Percentiles rank a stretch among this genome's conserved stretches.
These are phyloP conservation scores for Haplosporangium sp. DNA, from an alignment of 371 early-diverging fungal genomes.

Conservation along the genomic window DNA sequence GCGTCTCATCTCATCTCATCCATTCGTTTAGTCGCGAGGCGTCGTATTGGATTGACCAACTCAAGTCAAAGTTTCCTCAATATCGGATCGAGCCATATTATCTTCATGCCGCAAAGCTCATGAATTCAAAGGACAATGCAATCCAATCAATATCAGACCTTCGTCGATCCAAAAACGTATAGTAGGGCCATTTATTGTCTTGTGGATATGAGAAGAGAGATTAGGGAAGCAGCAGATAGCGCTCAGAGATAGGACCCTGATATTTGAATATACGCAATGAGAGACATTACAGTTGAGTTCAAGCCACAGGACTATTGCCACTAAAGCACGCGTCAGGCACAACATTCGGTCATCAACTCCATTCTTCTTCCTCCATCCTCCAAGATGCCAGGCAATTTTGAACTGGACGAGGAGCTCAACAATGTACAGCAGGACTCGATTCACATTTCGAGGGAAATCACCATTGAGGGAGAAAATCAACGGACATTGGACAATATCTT, in stretches of 20 bases:
- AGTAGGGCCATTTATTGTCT: background rate
- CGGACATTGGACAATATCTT: constrained; percentile 63
- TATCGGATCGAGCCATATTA: constrained; percentile 12
- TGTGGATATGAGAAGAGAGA: background rate
- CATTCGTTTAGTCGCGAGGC: constrained; percentile 29
- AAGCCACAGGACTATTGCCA: too few relatives aligned
- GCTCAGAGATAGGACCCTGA: constrained; percentile 44
- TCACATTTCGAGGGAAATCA: constrained; percentile 67
- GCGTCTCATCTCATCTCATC: constrained; percentile 11
- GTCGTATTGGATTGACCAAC: constrained; percentile 18
- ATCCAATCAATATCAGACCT: constrained; percentile 13
- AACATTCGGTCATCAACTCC: background rate
- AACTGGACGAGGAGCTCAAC: constrained; percentile 79
- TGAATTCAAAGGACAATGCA: constrained; percentile 22
- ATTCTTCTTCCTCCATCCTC: background rate
- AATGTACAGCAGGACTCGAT: constrained; percentile 72
- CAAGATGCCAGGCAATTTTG: constrained; percentile 60
- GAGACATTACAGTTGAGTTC: too few relatives aligned
- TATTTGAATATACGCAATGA: too few relatives aligned
- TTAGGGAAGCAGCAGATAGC: constrained; percentile 11
- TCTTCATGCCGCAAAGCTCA: constrained; percentile 6
- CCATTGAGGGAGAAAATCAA: constrained; percentile 67
- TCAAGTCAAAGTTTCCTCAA: constrained; percentile 10
- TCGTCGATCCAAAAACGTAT: constrained; percentile 5
- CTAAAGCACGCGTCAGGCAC: too few relatives aligned